A percentile compares a stretch with the other conserved stretches of the same genome.
Conservation (phyloP, 2,329 filamentous ascomycete species). For the Apiospora phragmitis region DNA sequence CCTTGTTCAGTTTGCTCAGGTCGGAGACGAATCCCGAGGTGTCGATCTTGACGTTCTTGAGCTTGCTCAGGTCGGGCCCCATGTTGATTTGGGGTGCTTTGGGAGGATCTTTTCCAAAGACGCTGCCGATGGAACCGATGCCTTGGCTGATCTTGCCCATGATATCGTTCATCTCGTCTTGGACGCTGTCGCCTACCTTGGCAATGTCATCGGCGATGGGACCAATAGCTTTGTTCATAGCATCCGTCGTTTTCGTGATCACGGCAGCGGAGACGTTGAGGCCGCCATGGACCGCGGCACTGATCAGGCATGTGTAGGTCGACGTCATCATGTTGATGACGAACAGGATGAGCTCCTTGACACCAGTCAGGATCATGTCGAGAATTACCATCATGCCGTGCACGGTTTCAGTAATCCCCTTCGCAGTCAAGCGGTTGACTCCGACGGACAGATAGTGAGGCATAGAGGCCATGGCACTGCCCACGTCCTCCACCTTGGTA, state of each 20-base stretch:
- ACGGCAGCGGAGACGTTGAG: constrained; percentile 63
- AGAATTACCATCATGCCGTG: constrained; percentile 78
- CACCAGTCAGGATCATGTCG: constrained; percentile 74
- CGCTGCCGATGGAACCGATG: constrained; percentile 37
- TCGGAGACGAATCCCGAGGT: constrained; percentile 67
- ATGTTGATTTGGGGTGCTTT: constrained; percentile 53
- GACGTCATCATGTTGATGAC: constrained; percentile 88
- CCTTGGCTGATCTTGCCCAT: constrained; percentile 47
- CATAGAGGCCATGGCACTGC: constrained; percentile 96
- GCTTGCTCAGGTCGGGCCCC: constrained; percentile 59
- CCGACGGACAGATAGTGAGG: constrained; percentile 90
- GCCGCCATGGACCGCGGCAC: constrained; percentile 77
- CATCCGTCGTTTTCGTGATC: constrained; percentile 42
- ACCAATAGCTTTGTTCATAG: constrained; percentile 52
- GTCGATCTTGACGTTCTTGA: constrained; percentile 69
- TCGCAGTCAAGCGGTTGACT: constrained; percentile 82
- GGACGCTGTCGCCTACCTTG: constrained; percentile 54
- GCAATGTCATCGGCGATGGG: constrained; percentile 43
- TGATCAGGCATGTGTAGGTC: constrained; percentile 88
- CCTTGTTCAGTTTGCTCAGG: constrained; percentile 71
- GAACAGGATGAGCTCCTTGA: constrained; percentile 88
- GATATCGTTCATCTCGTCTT: constrained; percentile 52
- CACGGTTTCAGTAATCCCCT: constrained; percentile 78
- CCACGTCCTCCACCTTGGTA: constrained; percentile 87
- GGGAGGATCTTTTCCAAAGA: not conserved